Evolutionary conservation across 129 eudicot genomes (phyloP), one percentile per base, ranked within the genome.

Genomic region (Daucus carota): DNA sequence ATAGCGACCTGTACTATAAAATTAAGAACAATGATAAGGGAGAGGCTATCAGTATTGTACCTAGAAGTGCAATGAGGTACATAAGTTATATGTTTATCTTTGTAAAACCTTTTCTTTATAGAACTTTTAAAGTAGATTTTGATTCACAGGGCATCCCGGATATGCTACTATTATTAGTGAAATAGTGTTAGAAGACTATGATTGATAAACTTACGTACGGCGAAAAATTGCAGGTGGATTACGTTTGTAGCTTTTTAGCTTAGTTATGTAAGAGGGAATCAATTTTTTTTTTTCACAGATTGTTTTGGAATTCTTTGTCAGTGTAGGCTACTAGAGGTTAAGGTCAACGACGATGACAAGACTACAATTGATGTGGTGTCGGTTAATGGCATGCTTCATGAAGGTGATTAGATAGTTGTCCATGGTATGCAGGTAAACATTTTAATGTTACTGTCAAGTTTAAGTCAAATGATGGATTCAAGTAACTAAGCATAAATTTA

Each of bases 271-370:
- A 47, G 31, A 14, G 74, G 22, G 7, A 34, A 78, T 28, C 47
- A 5, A 47, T 69, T 3, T 69, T 70, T 57, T 71, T 67, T 14
- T 46, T 57, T 69, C n/a, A n/a, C 72, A 65, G 68, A 46, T 41
- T 75, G 47, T 33, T 8, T 79, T 76, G 60, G 70, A 73, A 66
- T 20, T n/a, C n/a, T 32, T 75, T 46, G 82, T 20, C 86, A 93
- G 98, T 93, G 97, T 82, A 93, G n/a, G n/a, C n/a, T n/a, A n/a
- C n/a, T n/a, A 92, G 98, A 93, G 88, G 97, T 93, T 78, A 93
- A 93, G 86, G 97, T 90, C 76, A 77, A 90, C 68, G 98, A 90
- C 86, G 98, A 97, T 10, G 97, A 85, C 84, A 96, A 47, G n/a
- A 90, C 97, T 66, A 93, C 98, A 32, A 87, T 93, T 14, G 98